A percentile compares a stretch with the other conserved stretches of the same genome.
Evolutionary conservation across 495 filamentous ascomycete species (phyloP).

Genomic region (Penicillium nucicola): DNA sequence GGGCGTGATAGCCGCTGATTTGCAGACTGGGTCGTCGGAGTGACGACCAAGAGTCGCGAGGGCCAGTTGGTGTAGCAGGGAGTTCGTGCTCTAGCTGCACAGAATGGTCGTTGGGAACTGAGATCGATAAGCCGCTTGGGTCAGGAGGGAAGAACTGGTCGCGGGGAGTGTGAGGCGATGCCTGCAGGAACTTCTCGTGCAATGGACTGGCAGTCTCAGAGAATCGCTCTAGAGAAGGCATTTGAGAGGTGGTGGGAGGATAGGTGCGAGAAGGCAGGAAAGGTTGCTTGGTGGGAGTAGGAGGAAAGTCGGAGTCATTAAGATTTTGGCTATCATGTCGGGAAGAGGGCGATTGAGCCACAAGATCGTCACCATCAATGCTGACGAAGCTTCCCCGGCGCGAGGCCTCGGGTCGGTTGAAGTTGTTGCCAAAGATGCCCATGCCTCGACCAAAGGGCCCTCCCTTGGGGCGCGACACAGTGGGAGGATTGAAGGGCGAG

Average conservation of each 20-base stretch:
- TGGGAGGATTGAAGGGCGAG: conserved; percentile 58
- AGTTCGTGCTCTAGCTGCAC: conserved; percentile 44
- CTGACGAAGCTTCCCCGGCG: conserved; percentile 75
- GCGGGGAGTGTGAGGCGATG: conserved; percentile 75
- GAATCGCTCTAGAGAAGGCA: conserved; percentile 36
- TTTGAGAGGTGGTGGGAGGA: conserved; percentile 39
- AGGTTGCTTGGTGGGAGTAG: conserved; percentile 85
- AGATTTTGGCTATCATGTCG: conserved; percentile 58
- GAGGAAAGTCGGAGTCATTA: conserved; percentile 73
- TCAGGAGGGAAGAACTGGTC: conserved; percentile 75
- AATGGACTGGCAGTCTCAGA: conserved; percentile 34
- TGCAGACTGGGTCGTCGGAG: conserved; percentile 49
- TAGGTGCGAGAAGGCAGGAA: conserved; percentile 44
- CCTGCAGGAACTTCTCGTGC: conserved; percentile 42
- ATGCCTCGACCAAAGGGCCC: conserved; percentile 64
- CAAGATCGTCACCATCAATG: conserved; percentile 68
- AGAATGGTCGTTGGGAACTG: conserved; percentile 48
- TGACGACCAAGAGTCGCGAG: conserved; percentile 58
- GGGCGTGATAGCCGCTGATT: conserved; percentile 51
- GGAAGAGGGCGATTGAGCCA: conserved; percentile 53
- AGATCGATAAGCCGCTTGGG: conserved; percentile 76
- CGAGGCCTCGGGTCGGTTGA: conserved; percentile 47
- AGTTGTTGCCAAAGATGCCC: conserved; percentile 64
- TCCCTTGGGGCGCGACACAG: conserved; percentile 38
- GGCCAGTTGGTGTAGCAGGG: conserved; percentile 77